Evolutionary conservation across 2,329 filamentous ascomycete genomes (phyloP).

Genomic region (Lojkania enalia): DNA sequence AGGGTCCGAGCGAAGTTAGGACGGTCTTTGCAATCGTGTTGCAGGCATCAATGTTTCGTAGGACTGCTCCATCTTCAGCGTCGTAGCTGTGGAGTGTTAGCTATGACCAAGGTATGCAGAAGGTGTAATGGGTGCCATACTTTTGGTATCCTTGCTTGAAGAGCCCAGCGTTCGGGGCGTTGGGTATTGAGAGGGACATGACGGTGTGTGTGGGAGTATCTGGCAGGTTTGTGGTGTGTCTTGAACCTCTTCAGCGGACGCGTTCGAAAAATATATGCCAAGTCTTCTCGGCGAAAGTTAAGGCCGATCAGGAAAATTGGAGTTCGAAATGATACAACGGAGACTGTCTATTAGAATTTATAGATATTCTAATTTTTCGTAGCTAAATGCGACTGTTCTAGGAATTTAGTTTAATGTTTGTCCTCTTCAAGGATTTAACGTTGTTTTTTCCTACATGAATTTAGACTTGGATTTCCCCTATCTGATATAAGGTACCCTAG

Average conservation of each 20-base stretch:
- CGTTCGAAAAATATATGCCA: slow-evolving; percentile 22
- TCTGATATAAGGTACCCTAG: too few relatives aligned
- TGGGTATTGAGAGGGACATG: slow-evolving; percentile 97
- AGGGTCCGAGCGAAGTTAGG: slow-evolving; percentile 93
- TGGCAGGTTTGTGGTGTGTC: slow-evolving; percentile 29
- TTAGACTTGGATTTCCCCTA: too few relatives aligned
- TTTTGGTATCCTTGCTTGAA: slow-evolving; percentile 98
- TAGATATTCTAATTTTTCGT: too few relatives aligned
- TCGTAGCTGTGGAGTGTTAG: slow-evolving; percentile 74
- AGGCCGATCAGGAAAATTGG: too few relatives aligned
- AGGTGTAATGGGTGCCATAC: slow-evolving; percentile 57
- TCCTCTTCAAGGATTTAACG: too few relatives aligned
- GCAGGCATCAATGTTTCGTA: slow-evolving; percentile 98
- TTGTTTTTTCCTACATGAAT: too few relatives aligned
- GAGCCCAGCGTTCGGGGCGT: slow-evolving; percentile 86
- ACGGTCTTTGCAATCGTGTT: slow-evolving; percentile 93
- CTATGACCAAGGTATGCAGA: slow-evolving; percentile 20
- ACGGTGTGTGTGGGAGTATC: slow-evolving; percentile 39
- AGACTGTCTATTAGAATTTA: too few relatives aligned
- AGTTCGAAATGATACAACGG: too few relatives aligned
- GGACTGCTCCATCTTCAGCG: slow-evolving; percentile 96
- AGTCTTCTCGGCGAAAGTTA: too few relatives aligned
- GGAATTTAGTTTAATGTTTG: too few relatives aligned
- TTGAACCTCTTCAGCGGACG: slow-evolving; percentile 33
- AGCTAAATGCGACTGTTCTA: too few relatives aligned